These are phyloP conservation scores for Lachnellula suecica DNA, from an alignment of 2,329 filamentous ascomycete genomes.

Conservation along the genomic window DNA sequence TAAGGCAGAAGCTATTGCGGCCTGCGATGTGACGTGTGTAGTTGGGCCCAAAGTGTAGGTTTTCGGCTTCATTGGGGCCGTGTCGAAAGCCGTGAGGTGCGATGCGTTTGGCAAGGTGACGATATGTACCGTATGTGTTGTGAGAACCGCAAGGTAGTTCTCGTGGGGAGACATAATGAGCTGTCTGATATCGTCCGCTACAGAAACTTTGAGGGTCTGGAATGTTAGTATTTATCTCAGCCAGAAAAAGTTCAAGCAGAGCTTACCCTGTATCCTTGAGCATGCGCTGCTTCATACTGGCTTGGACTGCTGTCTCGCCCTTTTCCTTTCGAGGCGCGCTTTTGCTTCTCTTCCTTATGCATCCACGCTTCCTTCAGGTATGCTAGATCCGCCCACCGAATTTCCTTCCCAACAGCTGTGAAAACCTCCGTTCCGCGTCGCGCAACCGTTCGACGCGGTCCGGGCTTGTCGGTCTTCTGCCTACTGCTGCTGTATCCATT, in stretches of 20 bases:
- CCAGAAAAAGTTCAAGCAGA: slow-evolving; percentile 12
- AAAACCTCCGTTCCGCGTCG: slow-evolving; percentile 85
- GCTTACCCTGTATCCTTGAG: slow-evolving; percentile 50
- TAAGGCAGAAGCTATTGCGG: slow-evolving; percentile 75
- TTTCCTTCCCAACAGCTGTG: slow-evolving; percentile 82
- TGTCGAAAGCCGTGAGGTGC: slow-evolving; percentile 70
- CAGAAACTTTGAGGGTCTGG: slow-evolving; percentile 75
- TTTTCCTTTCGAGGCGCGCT: slow-evolving; percentile 17
- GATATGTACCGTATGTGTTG: slow-evolving; percentile 84
- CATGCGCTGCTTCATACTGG: slow-evolving; percentile 32
- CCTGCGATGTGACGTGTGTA: slow-evolving; percentile 83
- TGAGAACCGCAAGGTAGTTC: slow-evolving; percentile 81
- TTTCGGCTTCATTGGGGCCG: slow-evolving; percentile 71
- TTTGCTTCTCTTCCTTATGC: slow-evolving; percentile 33
- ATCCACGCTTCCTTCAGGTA: slow-evolving; percentile 68
- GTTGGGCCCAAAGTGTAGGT: slow-evolving; percentile 91
- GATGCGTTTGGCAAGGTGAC: slow-evolving; percentile 79
- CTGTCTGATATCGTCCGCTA: slow-evolving; percentile 81
- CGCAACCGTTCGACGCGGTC: slow-evolving; percentile 69
- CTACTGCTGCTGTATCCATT: slow-evolving; percentile 22
- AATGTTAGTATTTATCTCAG: slow-evolving; percentile 14
- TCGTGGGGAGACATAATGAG: slow-evolving; percentile 80
- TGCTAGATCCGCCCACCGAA: slow-evolving; percentile 86
- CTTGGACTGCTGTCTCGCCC: slow-evolving; percentile 12
- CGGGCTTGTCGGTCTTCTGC: slow-evolving; percentile 44